Percentiles rank a stretch among this genome's conserved stretches.
These are phyloP conservation scores for Grigorovia yakushimaensis DNA, from an alignment of 805 yeast species.

Conservation along the genomic window DNA sequence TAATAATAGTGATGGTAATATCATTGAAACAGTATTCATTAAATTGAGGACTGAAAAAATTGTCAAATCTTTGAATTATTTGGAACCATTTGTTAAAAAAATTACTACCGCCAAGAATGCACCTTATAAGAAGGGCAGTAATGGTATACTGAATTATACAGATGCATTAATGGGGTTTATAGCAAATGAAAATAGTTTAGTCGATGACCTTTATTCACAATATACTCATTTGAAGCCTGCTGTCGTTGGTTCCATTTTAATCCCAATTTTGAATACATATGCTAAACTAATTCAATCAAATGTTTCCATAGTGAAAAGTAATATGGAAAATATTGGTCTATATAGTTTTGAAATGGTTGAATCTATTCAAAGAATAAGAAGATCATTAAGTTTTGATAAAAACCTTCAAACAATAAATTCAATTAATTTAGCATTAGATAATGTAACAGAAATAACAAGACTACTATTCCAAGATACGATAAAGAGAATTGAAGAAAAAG, in stretches of 20 bases:
- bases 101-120: constrained; percentile 30
- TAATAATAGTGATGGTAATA: constrained; percentile 21
- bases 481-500: constrained; percentile 43
- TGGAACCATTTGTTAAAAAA: constrained; percentile 39
- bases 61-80: constrained; percentile 34
- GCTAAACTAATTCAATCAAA: constrained; percentile 32
- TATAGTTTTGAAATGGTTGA: constrained; percentile 53
- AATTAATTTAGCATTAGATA: constrained; percentile 21
- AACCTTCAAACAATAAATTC: constrained; percentile 11
- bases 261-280: constrained; percentile 32
- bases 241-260: constrained; percentile 28
- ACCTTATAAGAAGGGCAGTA: constrained; percentile 53
- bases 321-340: constrained; percentile 40
- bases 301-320: constrained; percentile 32
- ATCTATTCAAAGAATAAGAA: constrained; percentile 29
- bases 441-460: constrained; percentile 24
- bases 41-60: constrained; percentile 37
- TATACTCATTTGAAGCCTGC: constrained; percentile 22
- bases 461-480: constrained; percentile 49
- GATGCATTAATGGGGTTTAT: constrained; percentile 42
- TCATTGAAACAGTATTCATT: constrained; percentile 30
- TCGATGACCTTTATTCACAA: constrained; percentile 34
- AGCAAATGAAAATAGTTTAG: constrained; percentile 40
- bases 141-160: constrained; percentile 46
- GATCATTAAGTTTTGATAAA: constrained; percentile 25